Base-by-base conservation (phyloP, 1,139 yeast genomes). In the Candida anutae region DNA sequence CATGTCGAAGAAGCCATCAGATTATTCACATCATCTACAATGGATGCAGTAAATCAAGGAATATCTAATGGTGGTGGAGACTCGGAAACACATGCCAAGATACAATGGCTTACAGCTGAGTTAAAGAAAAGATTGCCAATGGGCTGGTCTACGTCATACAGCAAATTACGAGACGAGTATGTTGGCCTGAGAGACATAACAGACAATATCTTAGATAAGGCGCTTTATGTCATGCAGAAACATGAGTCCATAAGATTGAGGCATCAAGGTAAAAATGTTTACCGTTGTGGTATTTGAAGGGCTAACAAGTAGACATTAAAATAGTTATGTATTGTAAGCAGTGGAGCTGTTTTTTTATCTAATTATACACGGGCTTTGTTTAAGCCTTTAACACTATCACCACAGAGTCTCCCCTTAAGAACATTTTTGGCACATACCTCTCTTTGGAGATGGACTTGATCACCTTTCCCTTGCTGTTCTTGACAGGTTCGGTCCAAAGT, bases 1-100 rank as follows among this genome's bases (percentile, higher is more conserved):
- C 97, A 93, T 48, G 98, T 90, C 11, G 93, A 85, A 46, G 98
- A 93, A 54, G 97, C 97, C 1, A 83, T 93, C 37, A 65, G 99
- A 45, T 60, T 93, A 35, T 93, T 93, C 57, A 83, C 85, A 35
- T 95, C 98, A 0, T 90, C 98, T 1, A 93, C 99, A 0, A 87
- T 93, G 95, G 90, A 87, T 50, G 98, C 98, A 0, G 95, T 93
- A 11, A 83, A 82, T 22, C 93, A 84, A 54, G 94, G 87, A 32
- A 77, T 77, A 23, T 53, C 59, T 6, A 55, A 57, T 30, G 70
- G 69, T 13, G 45, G 55, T 20, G 50, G 69, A 4, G 75, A 71
- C 36, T 68, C 69, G 31, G 70, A 72, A 40, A 54, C 81, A 37
- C 68, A 71, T 32, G 71, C 73, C 21, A 93, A 87, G 48, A 85